Evolutionary conservation across 1,139 yeast species (phyloP), one percentile per base, ranked within the genome.

Genomic region (Yamadazyma sp.): DNA sequence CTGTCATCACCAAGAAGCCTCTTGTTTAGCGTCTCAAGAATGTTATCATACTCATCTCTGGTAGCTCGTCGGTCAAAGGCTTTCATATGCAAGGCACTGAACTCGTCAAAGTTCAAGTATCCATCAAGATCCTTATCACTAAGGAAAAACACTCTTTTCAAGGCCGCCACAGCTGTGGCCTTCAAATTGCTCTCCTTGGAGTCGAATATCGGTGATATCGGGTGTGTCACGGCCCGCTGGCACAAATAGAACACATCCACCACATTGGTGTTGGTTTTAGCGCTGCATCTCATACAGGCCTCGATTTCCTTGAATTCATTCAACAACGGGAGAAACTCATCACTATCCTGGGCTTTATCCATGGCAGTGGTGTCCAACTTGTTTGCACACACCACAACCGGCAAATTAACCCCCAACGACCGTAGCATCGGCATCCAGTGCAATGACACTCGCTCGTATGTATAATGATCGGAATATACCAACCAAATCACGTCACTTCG

Each of bases 381-480:
- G 59, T 89, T 92, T 33, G 94, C 92, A 61, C 95, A 84, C 9
- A 92, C 63, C 1, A 92, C 88, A n/a, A 92, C 84, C 0, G 98
- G 98, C 14, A 86, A 59, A 56, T 92, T 92, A 35, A 92, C 89
- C 2, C 98, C 98, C 73, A 88, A 70, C 1, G 96, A 86, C 44
- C 98, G 70, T 54, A 92, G 84, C 67, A 84, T 76, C 32, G 95
- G 95, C 78, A 92, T 83, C 98, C 98, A 92, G 57, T 89, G 90
- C 25, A 90, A 67, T 2, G 95, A 82, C 9, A 92, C 79, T 38
- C 97, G 72, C 57, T 92, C 97, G 55, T 90, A 92, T 0, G 97
- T 88, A 54, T 89, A 94, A 56, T 89, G 96, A 53, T 90, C 97
- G 1, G 94, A 78, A 56, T 89, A 92, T 0, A 92, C 90, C 20